These are phyloP conservation scores for Trichophyton simii DNA, from an alignment of 2,329 filamentous ascomycete genomes.

Conservation along the genomic window DNA sequence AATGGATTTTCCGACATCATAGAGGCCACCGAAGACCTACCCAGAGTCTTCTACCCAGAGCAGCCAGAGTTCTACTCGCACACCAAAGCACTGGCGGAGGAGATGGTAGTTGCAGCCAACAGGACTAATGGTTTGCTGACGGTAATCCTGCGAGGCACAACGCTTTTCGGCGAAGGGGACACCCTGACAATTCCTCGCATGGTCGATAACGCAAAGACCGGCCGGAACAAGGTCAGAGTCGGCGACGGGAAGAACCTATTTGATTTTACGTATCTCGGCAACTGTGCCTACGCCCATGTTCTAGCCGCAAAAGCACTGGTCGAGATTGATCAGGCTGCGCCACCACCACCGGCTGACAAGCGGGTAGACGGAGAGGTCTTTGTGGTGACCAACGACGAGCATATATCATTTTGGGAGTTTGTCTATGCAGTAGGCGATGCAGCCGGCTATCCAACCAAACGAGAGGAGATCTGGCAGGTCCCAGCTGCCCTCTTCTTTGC, in stretches of 20 bases:
- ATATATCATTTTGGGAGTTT: conserved; percentile 77
- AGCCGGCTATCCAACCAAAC: neutral
- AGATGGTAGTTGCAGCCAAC: neutral
- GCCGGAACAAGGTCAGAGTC: conserved; percentile 59
- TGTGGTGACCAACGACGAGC: conserved; percentile 68
- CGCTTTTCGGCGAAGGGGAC: conserved; percentile 76
- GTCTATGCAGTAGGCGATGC: conserved; percentile 33
- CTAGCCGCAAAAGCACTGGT: conserved; percentile 56
- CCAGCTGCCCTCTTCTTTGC: neutral
- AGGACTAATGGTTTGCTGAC: conserved; percentile 43
- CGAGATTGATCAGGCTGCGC: conserved; percentile 39
- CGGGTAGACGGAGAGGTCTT: conserved; percentile 64
- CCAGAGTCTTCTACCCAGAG: conserved; percentile 52
- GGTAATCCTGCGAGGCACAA: conserved; percentile 59
- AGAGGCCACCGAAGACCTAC: conserved; percentile 66
- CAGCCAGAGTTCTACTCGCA: conserved; percentile 64
- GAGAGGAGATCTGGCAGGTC: neutral
- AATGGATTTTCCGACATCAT: conserved; percentile 37
- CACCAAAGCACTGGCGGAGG: conserved; percentile 49
- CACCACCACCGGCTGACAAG: conserved; percentile 32
- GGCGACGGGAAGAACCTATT: conserved; percentile 51
- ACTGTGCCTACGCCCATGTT: conserved; percentile 59
- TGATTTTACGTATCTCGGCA: conserved; percentile 50
- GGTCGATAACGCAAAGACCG: conserved; percentile 49
- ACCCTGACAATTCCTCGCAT: neutral